These are phyloP conservation scores for Zymoseptoria ardabiliae DNA, from an alignment of 2,329 filamentous ascomycete species.

Conservation along the genomic window DNA sequence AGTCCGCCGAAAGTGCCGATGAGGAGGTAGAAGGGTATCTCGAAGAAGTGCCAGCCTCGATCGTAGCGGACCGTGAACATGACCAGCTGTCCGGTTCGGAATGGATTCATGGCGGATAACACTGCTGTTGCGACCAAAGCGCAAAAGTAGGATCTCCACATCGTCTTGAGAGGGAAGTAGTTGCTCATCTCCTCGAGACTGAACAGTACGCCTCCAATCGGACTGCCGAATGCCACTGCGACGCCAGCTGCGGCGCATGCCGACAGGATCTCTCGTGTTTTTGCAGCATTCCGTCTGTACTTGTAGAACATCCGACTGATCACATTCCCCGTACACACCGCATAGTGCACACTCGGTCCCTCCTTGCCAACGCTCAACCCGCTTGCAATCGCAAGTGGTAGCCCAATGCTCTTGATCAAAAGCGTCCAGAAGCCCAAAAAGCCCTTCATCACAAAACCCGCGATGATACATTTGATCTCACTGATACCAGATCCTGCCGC, in stretches of 20 bases:
- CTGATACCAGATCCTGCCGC: constrained; percentile 95
- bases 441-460: constrained; percentile 97
- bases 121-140: constrained; percentile 90
- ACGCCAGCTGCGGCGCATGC: constrained; percentile 93
- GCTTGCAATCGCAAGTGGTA: constrained; percentile 88
- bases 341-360: constrained; percentile 97
- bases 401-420: constrained; percentile 83
- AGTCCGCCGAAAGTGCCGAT: constrained; percentile 89
- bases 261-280: constrained; percentile 89
- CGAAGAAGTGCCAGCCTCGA: constrained; percentile 95
- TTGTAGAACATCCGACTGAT: constrained; percentile 90
- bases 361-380: constrained; percentile 95
- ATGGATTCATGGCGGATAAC: constrained; percentile 92
- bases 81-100: constrained; percentile 91
- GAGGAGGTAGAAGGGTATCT: constrained; percentile 83
- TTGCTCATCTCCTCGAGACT: constrained; percentile 97
- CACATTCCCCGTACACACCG: constrained; percentile 94
- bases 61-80: constrained; percentile 99
- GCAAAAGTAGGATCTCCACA: constrained; percentile 98
- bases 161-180: constrained; percentile 91
- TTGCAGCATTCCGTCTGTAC: constrained; percentile 84
- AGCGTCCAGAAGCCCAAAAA: constrained; percentile 89
- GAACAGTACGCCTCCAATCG: constrained; percentile 93
- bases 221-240: constrained; percentile 92
- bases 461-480: constrained; percentile 99